Base-by-base conservation (phyloP, 202 grass and related monocot species). In the Eragrostis tef region DNA sequence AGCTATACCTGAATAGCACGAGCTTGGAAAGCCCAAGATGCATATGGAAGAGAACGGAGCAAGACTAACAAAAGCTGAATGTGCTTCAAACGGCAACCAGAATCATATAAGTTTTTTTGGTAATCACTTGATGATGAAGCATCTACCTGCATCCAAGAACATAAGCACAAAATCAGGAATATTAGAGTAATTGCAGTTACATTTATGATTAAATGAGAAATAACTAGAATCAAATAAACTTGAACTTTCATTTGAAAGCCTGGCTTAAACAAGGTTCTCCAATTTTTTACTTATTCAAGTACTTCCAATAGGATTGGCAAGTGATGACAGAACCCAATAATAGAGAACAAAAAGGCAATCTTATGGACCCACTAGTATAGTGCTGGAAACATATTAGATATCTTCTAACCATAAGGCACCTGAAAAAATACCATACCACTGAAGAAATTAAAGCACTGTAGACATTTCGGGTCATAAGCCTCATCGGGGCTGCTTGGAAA, bases 371-470 rank as follows among this genome's bases (percentile, higher is more conserved):
- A 48, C 53, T 65, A 86, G 29, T 60, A 22, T 45, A 82, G 29
- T 53, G 16, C 31, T 84, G 61, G 45, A 79, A 79, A 67, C 29
- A 79, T 82, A 46, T 26, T 63, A 50, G 64, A 75, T 69, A 75
- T 84, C 31, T 48, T 72, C 59, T 59, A 76, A 54, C 52, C 67
- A 43, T 76, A 65, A 81, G 19, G 69, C 93, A 87, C 78, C 16
- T 62, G n/a, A 54, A 70, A 62, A 84, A 90, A 84, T 20, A 61
- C 26, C 92, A 74, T 98, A 98, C 95, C 77, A 80, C 86, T 56
- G 95, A 88, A 67, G 92, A 91, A 84, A 98, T 89, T 78, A 98
- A 88, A 81, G 90, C 84, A 85, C 89, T 94, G 72, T 98, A 98
- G 46, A 93, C 87, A 88, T 94, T 98, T 75, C 80, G 78, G 52